phyloP scores from a whole-genome alignment of 1,284 basidiomycete species.

The Sanguinoderma infundibulare region DNA sequence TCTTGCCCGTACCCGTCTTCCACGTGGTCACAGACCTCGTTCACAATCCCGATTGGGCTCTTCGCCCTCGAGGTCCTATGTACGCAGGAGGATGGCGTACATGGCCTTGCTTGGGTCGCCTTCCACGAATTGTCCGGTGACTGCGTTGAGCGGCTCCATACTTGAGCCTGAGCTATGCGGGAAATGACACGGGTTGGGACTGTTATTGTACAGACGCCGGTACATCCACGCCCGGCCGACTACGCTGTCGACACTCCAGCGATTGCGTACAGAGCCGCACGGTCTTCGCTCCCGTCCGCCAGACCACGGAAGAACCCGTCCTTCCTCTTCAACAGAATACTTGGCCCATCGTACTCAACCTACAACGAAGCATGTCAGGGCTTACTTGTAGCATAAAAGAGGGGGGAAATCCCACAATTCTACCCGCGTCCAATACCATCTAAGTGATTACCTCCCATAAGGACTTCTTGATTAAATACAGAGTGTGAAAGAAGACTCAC shows the following conservation, averaged over 20 bases:
- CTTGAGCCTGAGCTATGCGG: no score
- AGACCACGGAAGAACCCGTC: conserved; percentile 58
- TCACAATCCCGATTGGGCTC: no score
- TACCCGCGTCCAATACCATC: conserved; percentile 45
- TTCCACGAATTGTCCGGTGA: no score
- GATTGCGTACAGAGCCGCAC: conserved; percentile 49
- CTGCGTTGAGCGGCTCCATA: no score
- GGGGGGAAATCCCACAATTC: conserved; percentile 26
- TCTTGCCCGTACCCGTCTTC: neutral
- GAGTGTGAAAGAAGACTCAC: conserved; percentile 20
- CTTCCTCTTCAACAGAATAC: conserved; percentile 55
- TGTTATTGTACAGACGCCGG: neutral
- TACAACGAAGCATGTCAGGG: conserved; percentile 22
- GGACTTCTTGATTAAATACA: neutral
- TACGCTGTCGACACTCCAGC: conserved; percentile 25
- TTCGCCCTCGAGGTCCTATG: no score
- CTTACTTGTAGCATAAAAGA: no score
- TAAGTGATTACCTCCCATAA: conserved; percentile 6
- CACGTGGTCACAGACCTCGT: no score
- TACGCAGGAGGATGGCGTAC: no score
- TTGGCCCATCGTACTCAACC: conserved; percentile 65
- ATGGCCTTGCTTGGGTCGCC: no score
- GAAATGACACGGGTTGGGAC: no score
- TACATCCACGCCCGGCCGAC: neutral
- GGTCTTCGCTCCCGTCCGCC: conserved; percentile 63